phyloP scores from a whole-genome alignment of 805 yeast species.

The Wickerhamiella azymoides region DNA sequence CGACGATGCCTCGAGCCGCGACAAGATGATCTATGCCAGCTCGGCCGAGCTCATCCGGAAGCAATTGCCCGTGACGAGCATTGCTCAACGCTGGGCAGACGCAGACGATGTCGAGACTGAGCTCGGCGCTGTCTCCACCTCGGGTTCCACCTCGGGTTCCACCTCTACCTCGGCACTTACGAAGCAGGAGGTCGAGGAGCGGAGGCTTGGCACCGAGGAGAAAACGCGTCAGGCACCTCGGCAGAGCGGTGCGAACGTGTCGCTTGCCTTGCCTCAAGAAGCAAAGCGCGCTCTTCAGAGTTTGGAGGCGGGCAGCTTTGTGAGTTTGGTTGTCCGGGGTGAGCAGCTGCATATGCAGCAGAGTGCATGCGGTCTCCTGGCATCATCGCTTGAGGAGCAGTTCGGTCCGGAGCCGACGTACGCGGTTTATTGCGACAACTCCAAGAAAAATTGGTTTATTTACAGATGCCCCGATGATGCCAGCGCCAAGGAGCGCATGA shows the following conservation, averaged over 20 bases:
- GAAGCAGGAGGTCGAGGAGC: not conserved
- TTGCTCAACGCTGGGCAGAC: conserved; percentile 42
- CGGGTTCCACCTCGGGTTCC: not conserved
- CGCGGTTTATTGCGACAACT: conserved; percentile 22
- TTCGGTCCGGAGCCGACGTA: conserved; percentile 8
- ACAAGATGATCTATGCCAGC: conserved; percentile 90
- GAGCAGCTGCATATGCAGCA: conserved; percentile 8
- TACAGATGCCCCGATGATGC: conserved; percentile 55
- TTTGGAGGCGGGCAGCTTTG: not conserved
- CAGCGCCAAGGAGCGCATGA: conserved; percentile 80
- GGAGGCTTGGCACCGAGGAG: not conserved
- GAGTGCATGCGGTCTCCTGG: conserved; percentile 1
- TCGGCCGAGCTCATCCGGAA: conserved; percentile 64
- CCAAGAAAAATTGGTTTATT: not conserved
- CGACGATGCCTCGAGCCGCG: conserved; percentile 64
- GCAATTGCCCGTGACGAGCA: conserved; percentile 41
- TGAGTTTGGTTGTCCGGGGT: conserved; percentile 6
- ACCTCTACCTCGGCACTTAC: not conserved
- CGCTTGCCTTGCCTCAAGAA: not conserved
- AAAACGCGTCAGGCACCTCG: not conserved
- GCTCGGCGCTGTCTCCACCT: not conserved
- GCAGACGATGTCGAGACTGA: conserved; percentile 30
- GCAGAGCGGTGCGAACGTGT: conserved; percentile 2
- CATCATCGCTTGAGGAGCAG: not conserved
- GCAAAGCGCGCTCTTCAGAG: not conserved